phyloP scores from a whole-genome alignment of 148 eudicot genomes.

The Camellia japonica region DNA sequence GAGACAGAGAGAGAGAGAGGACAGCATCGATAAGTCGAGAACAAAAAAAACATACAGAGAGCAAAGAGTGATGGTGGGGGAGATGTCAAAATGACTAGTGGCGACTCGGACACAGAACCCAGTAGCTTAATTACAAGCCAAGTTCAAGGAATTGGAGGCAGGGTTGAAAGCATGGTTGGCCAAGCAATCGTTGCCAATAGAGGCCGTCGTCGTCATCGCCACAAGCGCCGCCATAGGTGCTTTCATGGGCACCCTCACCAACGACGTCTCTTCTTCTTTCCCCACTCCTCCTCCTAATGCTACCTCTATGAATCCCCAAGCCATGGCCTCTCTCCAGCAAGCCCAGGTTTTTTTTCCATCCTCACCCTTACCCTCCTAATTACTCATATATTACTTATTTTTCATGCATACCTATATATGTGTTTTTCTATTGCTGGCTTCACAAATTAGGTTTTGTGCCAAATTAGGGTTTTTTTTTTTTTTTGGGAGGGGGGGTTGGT shows the following conservation, averaged over 20 bases:
- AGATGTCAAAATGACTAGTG: constrained; percentile 16
- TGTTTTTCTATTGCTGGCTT: not conserved
- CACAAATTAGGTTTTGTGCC: not conserved
- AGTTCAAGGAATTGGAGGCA: constrained; percentile 44
- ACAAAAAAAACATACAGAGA: no score
- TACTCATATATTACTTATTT: no score
- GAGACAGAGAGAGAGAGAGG: no score
- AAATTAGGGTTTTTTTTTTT: no score
- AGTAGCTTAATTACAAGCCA: constrained; percentile 24
- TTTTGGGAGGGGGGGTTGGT: not conserved
- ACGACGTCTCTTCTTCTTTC: constrained; percentile 41
- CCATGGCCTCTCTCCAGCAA: constrained; percentile 65
- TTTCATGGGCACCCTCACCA: constrained; percentile 70
- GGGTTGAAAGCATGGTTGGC: constrained; percentile 58
- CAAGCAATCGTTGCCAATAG: constrained; percentile 49
- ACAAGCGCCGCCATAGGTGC: constrained; percentile 74
- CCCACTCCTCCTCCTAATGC: constrained; percentile 47
- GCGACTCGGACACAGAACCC: constrained; percentile 40
- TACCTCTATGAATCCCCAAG: constrained; percentile 46
- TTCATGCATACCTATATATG: not conserved
- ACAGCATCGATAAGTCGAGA: no score
- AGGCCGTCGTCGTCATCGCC: constrained; percentile 66
- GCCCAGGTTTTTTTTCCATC: constrained; percentile 52
- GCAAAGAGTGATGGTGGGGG: constrained; percentile 20
- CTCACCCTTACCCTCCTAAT: no score